A percentile compares a stretch with the other conserved stretches of the same genome.
Conservation (phyloP, 805 yeast species). For the Yamadazyma insecticola region DNA sequence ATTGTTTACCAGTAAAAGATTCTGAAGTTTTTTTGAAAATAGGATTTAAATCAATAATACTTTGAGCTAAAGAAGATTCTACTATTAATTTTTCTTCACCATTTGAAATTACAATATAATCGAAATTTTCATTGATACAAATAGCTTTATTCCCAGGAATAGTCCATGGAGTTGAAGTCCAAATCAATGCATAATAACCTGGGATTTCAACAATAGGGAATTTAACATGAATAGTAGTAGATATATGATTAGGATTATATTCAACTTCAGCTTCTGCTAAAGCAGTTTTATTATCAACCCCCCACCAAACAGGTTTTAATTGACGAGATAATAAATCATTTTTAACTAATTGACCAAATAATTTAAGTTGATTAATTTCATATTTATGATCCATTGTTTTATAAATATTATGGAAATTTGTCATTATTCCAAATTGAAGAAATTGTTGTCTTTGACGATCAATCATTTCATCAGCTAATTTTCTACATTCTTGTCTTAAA, state of each 20-base stretch:
- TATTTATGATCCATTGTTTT: slow-evolving; percentile 66
- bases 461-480: slow-evolving; percentile 67
- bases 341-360: slow-evolving; percentile 62
- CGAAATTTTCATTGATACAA: slow-evolving; percentile 55
- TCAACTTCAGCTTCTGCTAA: slow-evolving; percentile 95
- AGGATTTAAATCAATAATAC: slow-evolving; percentile 24
- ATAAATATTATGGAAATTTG: slow-evolving; percentile 75
- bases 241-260: slow-evolving; percentile 66
- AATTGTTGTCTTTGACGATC: slow-evolving; percentile 61
- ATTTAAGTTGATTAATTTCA: slow-evolving; percentile 68
- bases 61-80: slow-evolving; percentile 44
- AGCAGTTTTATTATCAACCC: slow-evolving; percentile 89
- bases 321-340: slow-evolving; percentile 74
- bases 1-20: slow-evolving; percentile 1
- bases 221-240: slow-evolving; percentile 64
- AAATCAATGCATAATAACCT: slow-evolving; percentile 44
- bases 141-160: slow-evolving; percentile 83
- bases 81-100: slow-evolving; percentile 50
- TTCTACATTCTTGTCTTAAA: slow-evolving; percentile 59
- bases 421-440: slow-evolving; percentile 69
- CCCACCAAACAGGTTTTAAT: slow-evolving; percentile 96
- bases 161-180: slow-evolving; percentile 99
- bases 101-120: slow-evolving; percentile 46
- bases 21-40: not conserved
- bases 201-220: slow-evolving; percentile 44